Evolutionary conservation across 768 basidiomycete species (phyloP).

Genomic region (Pleurotus eryngii): DNA sequence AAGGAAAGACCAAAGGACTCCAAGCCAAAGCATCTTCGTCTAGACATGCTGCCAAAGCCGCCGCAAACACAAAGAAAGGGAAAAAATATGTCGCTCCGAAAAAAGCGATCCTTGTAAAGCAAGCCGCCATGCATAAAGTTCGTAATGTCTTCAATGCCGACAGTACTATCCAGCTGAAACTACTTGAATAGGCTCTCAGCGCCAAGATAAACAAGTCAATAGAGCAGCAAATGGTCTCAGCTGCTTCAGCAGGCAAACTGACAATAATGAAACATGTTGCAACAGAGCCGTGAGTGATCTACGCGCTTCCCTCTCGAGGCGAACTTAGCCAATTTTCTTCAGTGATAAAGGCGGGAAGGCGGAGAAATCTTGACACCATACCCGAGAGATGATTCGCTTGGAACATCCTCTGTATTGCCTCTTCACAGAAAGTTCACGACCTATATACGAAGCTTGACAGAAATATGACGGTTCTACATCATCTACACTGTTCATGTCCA

Average conservation of each 20-base stretch:
- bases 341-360: no score
- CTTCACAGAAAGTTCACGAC: no score
- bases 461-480: no score
- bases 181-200: constrained; percentile 59
- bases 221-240: constrained; percentile 86
- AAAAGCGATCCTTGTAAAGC: constrained; percentile 68
- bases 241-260: constrained; percentile 85
- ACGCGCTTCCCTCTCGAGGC: no score
- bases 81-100: constrained; percentile 78
- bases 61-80: constrained; percentile 77
- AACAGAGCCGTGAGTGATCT: constrained; percentile 33
- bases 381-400: no score
- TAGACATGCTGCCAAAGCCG: constrained; percentile 63
- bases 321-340: no score
- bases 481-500: neutral
- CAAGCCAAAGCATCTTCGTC: constrained; percentile 50
- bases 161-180: neutral
- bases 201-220: constrained; percentile 92
- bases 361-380: no score
- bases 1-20: constrained; percentile 84
- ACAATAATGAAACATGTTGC: constrained; percentile 84
- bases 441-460: no score
- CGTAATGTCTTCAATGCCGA: constrained; percentile 11
- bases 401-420: no score
- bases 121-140: constrained; percentile 78